A percentile compares a stretch with the other conserved stretches of the same genome.
phyloP scores from a whole-genome alignment of 2,329 filamentous ascomycete genomes.

The Fusarium ramigenum region DNA sequence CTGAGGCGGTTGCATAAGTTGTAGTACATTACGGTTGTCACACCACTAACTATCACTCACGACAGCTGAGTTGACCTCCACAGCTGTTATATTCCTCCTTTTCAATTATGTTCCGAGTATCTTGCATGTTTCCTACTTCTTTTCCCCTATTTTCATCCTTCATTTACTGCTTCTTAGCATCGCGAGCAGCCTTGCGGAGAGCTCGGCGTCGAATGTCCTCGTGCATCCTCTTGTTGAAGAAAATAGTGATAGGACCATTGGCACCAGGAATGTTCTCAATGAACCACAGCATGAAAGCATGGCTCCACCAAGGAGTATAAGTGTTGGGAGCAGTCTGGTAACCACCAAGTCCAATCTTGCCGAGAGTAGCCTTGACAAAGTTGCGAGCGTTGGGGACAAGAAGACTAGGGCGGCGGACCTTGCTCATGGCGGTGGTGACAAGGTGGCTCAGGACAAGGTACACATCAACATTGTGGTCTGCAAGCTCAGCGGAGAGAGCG shows the following conservation, averaged over 20 bases:
- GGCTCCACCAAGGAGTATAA: constrained; percentile 92
- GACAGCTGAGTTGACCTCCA: not conserved
- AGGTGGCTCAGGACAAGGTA: constrained; percentile 92
- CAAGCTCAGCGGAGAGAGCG: constrained; percentile 83
- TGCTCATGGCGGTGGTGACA: constrained; percentile 96
- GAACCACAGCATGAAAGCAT: constrained; percentile 87
- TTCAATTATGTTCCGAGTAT: not conserved
- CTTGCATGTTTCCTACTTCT: not conserved
- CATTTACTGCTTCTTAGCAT: constrained; percentile 73
- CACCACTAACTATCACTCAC: not conserved
- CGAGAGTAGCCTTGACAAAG: constrained; percentile 82
- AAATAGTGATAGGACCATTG: constrained; percentile 57
- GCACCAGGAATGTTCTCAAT: constrained; percentile 68
- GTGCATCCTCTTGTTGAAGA: constrained; percentile 75
- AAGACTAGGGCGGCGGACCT: constrained; percentile 81
- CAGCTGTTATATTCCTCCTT: constrained; percentile 1
- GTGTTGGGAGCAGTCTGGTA: constrained; percentile 83
- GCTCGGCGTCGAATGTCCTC: constrained; percentile 83
- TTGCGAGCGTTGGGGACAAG: constrained; percentile 82
- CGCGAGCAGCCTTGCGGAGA: constrained; percentile 83
- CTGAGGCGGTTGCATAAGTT: not conserved
- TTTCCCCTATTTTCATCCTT: not conserved
- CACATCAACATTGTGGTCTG: constrained; percentile 83
- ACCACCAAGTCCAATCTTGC: constrained; percentile 83
- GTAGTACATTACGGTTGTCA: not conserved